Percentiles rank a stretch among this genome's conserved stretches.
Conservation (phyloP, 768 basidiomycete species). For the Nidularia sp. region DNA sequence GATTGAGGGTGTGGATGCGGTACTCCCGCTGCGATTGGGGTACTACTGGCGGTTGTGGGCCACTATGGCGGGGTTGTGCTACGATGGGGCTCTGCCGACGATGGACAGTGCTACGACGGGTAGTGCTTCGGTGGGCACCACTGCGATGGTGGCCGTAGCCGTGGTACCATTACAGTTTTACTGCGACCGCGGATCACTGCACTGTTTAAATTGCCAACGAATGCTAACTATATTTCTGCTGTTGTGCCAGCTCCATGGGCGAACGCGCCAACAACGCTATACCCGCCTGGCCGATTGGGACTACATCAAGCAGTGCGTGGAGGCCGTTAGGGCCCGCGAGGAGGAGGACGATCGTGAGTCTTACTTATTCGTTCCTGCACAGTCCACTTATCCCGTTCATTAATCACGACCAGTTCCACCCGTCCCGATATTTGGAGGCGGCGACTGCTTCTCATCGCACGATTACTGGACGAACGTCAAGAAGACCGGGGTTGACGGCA, state of each 20-base stretch:
- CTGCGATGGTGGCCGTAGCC: too few species aligned
- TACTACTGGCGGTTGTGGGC: too few species aligned
- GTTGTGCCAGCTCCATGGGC: constrained; percentile 77
- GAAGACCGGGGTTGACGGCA: constrained; percentile 82
- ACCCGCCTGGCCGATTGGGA: constrained; percentile 91
- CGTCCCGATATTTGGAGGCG: constrained; percentile 95
- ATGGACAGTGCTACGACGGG: too few species aligned
- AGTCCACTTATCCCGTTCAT: neutral
- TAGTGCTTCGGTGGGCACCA: too few species aligned
- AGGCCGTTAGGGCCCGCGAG: constrained; percentile 68
- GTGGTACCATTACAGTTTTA: too few species aligned
- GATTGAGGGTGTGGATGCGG: too few species aligned
- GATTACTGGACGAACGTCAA: constrained; percentile 79
- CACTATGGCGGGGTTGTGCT: too few species aligned
- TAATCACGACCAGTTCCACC: constrained; percentile 50
- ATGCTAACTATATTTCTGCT: neutral
- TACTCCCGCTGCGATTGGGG: too few species aligned
- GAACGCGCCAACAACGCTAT: constrained; percentile 93
- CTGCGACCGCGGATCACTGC: too few species aligned
- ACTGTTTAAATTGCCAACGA: too few species aligned
- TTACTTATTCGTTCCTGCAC: neutral
- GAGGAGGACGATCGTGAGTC: constrained; percentile 67
- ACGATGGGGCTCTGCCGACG: too few species aligned
- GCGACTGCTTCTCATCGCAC: constrained; percentile 88
- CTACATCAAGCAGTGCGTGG: constrained; percentile 86